Evolutionary conservation across 2,329 filamentous ascomycete species (phyloP), one percentile per base, ranked within the genome.

Genomic region (Ophiosphaerella herpotricha): DNA sequence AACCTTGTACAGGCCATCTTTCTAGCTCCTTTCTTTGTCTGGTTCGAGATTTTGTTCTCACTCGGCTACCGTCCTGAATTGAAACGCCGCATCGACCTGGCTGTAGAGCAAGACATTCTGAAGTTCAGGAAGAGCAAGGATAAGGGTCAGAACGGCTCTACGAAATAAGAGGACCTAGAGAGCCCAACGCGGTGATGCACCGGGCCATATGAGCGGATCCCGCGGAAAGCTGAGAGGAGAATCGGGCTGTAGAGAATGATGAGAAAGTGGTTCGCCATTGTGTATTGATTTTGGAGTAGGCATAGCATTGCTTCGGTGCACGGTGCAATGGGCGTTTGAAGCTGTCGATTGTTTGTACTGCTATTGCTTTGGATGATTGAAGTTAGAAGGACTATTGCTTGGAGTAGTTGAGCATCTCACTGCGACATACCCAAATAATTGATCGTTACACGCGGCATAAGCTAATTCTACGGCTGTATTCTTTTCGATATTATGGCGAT

Each of bases 1-100:
- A 97, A 97, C 67, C 76, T 97, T 36, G 81, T 95, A 40, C 94
- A 97, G 75, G 92, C 94, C 24, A 74, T 97, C 57, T 93, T 97
- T 67, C 81, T 97, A 21, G 94, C 94, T 0, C 94, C 94, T 7
- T 88, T 99, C 67, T 99, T 97, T 64, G 93, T 97, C 50, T 99
- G 94, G 90, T 88, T 99, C 64, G 92, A 97, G 77, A 77, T 95
- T 21, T 81, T 99, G 23, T 99, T 99, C 79, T 85, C 82, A 66
- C 83, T 95, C 43, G 94, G 94, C 41, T 99, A 97, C 75, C 85
- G 94, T 52, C 89, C 87, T 1, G 91, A 96, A 73, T 79, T 99
- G 61, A 91, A 93, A 77, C 82, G 83, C 53, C 85, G 93, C 43
- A 84, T 97, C 38, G 85, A 93, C 54, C 85, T 86, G 70, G 85